Evolutionary conservation across 2,329 filamentous ascomycete species (phyloP), one percentile per base, ranked within the genome.

Genomic region (Thelonectria rubi): DNA sequence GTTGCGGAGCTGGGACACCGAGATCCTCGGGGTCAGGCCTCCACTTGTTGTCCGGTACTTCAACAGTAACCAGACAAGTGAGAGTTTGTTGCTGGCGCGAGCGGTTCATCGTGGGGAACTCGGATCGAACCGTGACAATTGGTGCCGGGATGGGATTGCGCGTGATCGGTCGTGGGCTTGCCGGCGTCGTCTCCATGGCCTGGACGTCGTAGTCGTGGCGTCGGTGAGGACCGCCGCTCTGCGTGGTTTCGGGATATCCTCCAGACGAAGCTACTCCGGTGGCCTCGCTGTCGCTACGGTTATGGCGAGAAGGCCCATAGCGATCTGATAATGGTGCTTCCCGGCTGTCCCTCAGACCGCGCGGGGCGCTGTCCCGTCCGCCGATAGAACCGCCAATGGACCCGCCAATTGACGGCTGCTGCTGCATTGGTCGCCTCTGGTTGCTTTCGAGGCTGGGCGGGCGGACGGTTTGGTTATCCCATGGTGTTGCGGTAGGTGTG

Each of bases 171-270:
- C 91, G 88, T 6, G 93, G 91, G 76, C 88, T 93, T 65, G 87
- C 86, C 17, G 96, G 83, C 34, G 89, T 91, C 0, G 92, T 92
- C 77, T 97, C 94, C 92, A 97, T 97, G 3, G 94, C 93, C 76
- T 98, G 94, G 15, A 97, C 87, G 73, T 98, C 95, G 73, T 97
- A 98, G 74, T 98, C 94, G 73, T 97, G 93, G 57, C 91, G 90
- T 69, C 94, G 87, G 42, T 85, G 84, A 39, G 86, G 86, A 7
- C 85, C 86, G 71, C 85, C 86, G 71, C 87, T 90, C 69, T 92
- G 88, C 15, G 88, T 88, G 3, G 89, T 89, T 65, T 94, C 91
- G 24, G 89, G 85, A 73, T 96, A 97, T 47, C 94, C 93, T 20
- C 85, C 88, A 1, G 92, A 93, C 1, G 93, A 95, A 10, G 88